Conservation (phyloP, 2,329 filamentous ascomycete genomes). For the Aspergillus sclerotialis region DNA sequence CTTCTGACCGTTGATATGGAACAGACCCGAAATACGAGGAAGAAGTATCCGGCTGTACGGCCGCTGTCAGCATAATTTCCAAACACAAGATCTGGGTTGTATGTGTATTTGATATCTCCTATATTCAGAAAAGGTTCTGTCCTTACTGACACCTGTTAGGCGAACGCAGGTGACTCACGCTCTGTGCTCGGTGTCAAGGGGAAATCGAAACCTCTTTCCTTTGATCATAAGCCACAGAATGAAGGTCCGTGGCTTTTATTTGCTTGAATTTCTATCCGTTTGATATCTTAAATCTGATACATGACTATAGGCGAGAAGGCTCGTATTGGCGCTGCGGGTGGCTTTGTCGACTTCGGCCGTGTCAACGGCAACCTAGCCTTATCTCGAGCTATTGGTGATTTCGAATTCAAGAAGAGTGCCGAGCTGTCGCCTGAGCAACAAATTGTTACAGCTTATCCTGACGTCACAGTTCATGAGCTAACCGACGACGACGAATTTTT, state of each 20-base stretch:
- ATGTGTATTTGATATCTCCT: no score
- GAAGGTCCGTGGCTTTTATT: slow-evolving; percentile 57
- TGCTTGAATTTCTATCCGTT: slow-evolving; percentile 2
- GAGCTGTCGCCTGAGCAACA: slow-evolving; percentile 96
- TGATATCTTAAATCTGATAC: slow-evolving; percentile 6
- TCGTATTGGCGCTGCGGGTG: slow-evolving; percentile 88
- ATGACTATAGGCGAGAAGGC: slow-evolving; percentile 75
- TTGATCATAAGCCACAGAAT: slow-evolving; percentile 98
- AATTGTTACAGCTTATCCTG: slow-evolving; percentile 94
- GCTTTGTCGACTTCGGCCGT: slow-evolving; percentile 96
- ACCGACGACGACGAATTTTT: slow-evolving; percentile 92
- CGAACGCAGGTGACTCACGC: slow-evolving; percentile 93
- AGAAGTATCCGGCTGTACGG: slow-evolving; percentile 95
- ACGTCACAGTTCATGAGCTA: slow-evolving; percentile 86
- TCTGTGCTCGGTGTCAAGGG: slow-evolving; percentile 94
- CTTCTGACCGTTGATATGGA: slow-evolving; percentile 10
- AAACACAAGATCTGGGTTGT: slow-evolving; percentile 92
- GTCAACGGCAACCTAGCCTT: slow-evolving; percentile 97
- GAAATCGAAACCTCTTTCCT: slow-evolving; percentile 93
- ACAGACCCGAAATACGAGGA: slow-evolving; percentile 94
- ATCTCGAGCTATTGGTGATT: slow-evolving; percentile 95
- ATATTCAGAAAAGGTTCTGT: no score
- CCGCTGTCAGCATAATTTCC: slow-evolving; percentile 82
- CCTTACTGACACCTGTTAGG: slow-evolving; percentile 49
- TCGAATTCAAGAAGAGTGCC: slow-evolving; percentile 99